Conservation (phyloP, 129 eudicot genomes). For the Lactuca sativa region DNA sequence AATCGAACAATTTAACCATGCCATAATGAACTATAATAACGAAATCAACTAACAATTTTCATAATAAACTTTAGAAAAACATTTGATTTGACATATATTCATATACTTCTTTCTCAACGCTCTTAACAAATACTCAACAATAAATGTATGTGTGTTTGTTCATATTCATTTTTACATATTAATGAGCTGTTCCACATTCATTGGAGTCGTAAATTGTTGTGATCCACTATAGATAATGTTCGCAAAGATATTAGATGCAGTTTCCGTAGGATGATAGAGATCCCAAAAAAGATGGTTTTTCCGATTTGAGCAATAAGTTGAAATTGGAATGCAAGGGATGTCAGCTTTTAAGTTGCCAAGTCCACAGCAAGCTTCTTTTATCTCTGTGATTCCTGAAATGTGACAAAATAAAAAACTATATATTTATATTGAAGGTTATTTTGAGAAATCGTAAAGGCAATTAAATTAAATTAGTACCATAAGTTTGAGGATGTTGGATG, state of each 20-base stretch:
- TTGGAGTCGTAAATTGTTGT: slow-evolving; percentile 40
- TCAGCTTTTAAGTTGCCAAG: slow-evolving; percentile 66
- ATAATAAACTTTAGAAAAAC: neutral
- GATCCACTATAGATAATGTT: slow-evolving; percentile 45
- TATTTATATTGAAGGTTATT: no score
- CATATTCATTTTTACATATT: slow-evolving; percentile 31
- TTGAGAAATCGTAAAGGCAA: neutral
- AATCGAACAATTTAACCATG: neutral
- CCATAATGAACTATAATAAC: slow-evolving; percentile 1
- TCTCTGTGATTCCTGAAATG: slow-evolving; percentile 65
- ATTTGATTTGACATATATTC: neutral
- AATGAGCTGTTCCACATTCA: slow-evolving; percentile 56
- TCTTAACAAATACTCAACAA: neutral
- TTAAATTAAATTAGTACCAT: slow-evolving; percentile 45
- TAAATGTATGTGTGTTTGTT: slow-evolving; percentile 2
- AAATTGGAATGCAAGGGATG: slow-evolving; percentile 67
- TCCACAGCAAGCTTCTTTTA: slow-evolving; percentile 80
- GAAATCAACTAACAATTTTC: neutral
- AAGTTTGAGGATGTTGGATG: slow-evolving; percentile 59
- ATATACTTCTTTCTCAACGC: neutral
- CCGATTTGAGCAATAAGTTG: slow-evolving; percentile 58
- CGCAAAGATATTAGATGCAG: slow-evolving; percentile 45
- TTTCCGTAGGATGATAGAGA: slow-evolving; percentile 69
- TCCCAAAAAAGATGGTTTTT: slow-evolving; percentile 80
- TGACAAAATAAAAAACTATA: no score